phyloP scores from a whole-genome alignment of 495 filamentous ascomycete species.

The Tirmania nivea region DNA sequence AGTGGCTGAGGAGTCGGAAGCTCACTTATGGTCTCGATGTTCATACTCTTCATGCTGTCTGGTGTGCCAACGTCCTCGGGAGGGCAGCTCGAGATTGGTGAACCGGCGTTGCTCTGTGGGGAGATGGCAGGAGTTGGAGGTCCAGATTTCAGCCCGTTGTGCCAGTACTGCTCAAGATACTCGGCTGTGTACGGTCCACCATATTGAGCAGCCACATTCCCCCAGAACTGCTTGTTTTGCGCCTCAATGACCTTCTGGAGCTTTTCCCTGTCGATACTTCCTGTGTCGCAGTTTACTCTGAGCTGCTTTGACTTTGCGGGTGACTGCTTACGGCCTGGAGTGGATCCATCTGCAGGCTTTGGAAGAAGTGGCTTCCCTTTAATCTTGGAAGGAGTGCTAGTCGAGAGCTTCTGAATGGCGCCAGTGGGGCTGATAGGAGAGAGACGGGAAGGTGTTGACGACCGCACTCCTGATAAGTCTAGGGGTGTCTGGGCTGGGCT shows the following conservation, averaged over 20 bases:
- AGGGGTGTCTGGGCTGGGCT: constrained; percentile 12
- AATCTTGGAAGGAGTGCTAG: constrained; percentile 7
- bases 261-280: constrained; percentile 41
- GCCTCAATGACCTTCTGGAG: constrained; percentile 46
- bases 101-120: background rate
- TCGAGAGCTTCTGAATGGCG: constrained; percentile 7
- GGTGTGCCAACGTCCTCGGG: background rate
- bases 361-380: constrained; percentile 20
- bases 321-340: constrained; percentile 9
- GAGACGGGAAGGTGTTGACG: constrained; percentile 16
- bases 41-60: background rate
- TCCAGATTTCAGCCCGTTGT: constrained; percentile 23
- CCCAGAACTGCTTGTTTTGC: constrained; percentile 52
- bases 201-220: constrained; percentile 45
- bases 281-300: constrained; percentile 16
- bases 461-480: constrained; percentile 10
- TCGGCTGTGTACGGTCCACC: constrained; percentile 39
- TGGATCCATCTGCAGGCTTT: constrained; percentile 12
- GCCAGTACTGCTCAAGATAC: constrained; percentile 48
- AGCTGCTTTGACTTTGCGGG: constrained; percentile 14
- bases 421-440: constrained; percentile 20
- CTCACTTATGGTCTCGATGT: background rate
- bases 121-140: constrained; percentile 1
- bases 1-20: constrained; percentile 10
- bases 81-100: background rate